These are phyloP conservation scores for Angomonas ambiguus DNA, from an alignment of 208 protist genomes.

Conservation along the genomic window DNA sequence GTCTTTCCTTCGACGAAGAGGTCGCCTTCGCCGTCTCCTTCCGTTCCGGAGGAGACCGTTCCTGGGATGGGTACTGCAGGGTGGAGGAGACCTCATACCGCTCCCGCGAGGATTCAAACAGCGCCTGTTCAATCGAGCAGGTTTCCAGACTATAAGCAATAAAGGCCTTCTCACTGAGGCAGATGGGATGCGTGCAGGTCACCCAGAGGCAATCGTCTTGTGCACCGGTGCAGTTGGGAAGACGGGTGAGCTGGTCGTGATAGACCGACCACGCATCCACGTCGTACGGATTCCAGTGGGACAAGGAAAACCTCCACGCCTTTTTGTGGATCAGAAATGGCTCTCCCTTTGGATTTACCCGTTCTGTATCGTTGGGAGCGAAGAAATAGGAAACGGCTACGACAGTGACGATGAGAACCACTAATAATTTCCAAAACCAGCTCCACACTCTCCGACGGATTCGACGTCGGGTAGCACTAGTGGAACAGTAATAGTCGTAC, in stretches of 20 bases:
- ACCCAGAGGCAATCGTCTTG: not conserved
- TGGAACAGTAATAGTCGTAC: no score
- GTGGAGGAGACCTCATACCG: constrained; percentile 35
- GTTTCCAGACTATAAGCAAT: constrained; percentile 9
- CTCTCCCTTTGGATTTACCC: no score
- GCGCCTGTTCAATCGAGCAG: constrained; percentile 27
- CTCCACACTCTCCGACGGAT: not conserved
- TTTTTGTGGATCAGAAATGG: no score
- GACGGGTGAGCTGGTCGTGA: no score
- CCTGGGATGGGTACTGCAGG: constrained; percentile 13
- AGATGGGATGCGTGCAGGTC: not conserved
- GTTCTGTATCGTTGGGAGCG: no score
- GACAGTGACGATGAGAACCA: not conserved
- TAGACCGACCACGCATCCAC: no score
- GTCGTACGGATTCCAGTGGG: no score
- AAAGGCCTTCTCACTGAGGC: constrained; percentile 23
- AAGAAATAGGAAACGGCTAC: not conserved
- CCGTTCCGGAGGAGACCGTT: no score
- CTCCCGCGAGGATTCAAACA: constrained; percentile 42
- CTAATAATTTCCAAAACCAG: not conserved
- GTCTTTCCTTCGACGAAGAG: constrained; percentile 12
- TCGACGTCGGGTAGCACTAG: constrained; percentile 6
- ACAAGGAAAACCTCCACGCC: no score
- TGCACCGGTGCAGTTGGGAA: not conserved
- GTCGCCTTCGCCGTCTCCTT: no score